Conservation (phyloP, 306 rosid species). For the Rosa rugosa region DNA sequence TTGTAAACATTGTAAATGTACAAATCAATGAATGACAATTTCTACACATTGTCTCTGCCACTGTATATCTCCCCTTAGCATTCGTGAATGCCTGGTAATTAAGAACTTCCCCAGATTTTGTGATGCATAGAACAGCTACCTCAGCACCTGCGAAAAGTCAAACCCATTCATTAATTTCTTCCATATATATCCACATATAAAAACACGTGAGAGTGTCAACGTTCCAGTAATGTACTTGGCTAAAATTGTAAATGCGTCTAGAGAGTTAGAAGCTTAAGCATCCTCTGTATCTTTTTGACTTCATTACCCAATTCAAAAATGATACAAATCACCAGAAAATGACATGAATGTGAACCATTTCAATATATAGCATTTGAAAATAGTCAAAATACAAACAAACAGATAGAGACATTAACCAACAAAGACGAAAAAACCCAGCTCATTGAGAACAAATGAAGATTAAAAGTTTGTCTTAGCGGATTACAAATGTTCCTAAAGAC, state of each 20-base stretch:
- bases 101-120: slow-evolving; percentile 86
- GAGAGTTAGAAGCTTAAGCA: slow-evolving; percentile 1
- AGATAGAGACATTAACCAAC: not conserved
- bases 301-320: slow-evolving; percentile 1
- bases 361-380: not conserved
- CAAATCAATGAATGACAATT: no score
- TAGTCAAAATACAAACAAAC: not conserved
- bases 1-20: no score
- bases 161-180: not conserved
- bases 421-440: not conserved
- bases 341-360: not conserved
- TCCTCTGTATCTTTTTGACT: not conserved
- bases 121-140: slow-evolving; percentile 94
- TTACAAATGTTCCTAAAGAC: not conserved
- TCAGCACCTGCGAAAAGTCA: slow-evolving; percentile 66
- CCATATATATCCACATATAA: not conserved
- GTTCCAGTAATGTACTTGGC: not conserved
- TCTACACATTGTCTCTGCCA: slow-evolving; percentile 73
- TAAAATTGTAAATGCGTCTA: not conserved
- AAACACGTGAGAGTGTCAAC: not conserved
- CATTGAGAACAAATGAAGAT: not conserved
- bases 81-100: slow-evolving; percentile 91
- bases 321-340: no score
- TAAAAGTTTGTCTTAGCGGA: not conserved
- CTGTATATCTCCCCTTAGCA: slow-evolving; percentile 70